Percentiles rank a stretch among this genome's conserved stretches.
Conservation (phyloP, 176 grass and related monocot genomes). For the Hyparrhenia diplandra region DNA sequence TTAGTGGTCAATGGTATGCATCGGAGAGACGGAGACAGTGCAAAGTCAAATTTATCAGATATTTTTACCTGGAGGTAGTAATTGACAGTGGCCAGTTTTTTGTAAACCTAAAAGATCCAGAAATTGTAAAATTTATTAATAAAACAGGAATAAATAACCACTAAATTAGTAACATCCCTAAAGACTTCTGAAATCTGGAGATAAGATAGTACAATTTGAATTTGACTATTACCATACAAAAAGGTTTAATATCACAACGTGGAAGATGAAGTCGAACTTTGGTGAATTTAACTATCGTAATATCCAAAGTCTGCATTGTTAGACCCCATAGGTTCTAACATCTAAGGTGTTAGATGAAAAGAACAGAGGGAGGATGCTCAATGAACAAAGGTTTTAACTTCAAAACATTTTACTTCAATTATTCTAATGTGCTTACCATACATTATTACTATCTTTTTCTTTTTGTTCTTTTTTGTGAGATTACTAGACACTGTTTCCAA, state of each 20-base stretch:
- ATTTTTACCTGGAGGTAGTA: no score
- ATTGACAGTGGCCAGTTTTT: neutral
- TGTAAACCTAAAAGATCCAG: neutral
- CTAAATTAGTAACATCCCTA: neutral
- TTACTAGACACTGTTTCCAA: neutral
- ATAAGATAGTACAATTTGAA: neutral
- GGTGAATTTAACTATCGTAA: neutral
- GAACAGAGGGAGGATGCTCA: neutral
- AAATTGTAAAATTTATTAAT: neutral
- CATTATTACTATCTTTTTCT: neutral
- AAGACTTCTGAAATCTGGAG: slow-evolving; percentile 5
- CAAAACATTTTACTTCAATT: neutral
- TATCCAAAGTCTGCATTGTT: neutral
- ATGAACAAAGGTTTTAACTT: neutral
- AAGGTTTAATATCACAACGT: neutral
- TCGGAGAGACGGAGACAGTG: neutral
- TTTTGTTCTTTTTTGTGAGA: neutral
- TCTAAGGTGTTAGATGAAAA: neutral
- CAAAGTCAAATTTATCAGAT: neutral
- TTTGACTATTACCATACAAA: neutral
- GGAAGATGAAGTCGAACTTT: neutral
- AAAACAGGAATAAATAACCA: neutral
- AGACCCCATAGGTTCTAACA: neutral
- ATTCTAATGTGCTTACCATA: neutral
- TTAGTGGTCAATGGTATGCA: neutral